A percentile compares a stretch with the other conserved stretches of the same genome.
Conservation (phyloP, 2,329 filamentous ascomycete genomes). For the Cladosporium sp. region DNA sequence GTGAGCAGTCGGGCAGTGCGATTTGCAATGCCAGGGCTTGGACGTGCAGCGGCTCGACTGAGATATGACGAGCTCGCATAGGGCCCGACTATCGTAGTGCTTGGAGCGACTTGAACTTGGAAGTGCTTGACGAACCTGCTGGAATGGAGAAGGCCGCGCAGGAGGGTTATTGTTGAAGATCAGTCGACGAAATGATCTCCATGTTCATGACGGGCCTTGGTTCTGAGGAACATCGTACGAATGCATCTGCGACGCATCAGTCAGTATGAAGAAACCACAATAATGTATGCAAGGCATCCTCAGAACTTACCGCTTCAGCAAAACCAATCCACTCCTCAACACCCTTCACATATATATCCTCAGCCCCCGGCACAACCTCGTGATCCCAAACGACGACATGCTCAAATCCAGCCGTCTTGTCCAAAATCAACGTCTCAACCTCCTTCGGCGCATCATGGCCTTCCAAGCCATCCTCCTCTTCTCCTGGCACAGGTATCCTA, state of each 20-base stretch:
- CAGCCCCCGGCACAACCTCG: conserved; percentile 59
- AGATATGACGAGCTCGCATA: too few relatives aligned
- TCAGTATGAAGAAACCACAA: conserved; percentile 1
- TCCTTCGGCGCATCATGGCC: conserved; percentile 1
- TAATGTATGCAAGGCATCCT: conserved; percentile 44
- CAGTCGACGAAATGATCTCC: background rate
- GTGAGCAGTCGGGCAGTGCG: too few relatives aligned
- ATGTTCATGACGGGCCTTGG: background rate
- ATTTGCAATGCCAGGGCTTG: too few relatives aligned
- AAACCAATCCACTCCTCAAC: conserved; percentile 78
- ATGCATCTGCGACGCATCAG: conserved; percentile 12
- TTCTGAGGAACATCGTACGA: conserved; percentile 8
- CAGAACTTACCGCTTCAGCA: conserved; percentile 58
- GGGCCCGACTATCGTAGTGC: too few relatives aligned
- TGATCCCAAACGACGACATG: conserved; percentile 81
- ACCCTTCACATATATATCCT: conserved; percentile 69
- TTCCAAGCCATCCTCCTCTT: background rate
- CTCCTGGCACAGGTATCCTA: background rate
- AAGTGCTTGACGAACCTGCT: too few relatives aligned
- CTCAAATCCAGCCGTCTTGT: conserved; percentile 66
- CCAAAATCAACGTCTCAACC: conserved; percentile 55
- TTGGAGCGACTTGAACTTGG: too few relatives aligned
- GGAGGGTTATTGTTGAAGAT: too few relatives aligned
- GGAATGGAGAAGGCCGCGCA: too few relatives aligned
- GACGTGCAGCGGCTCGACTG: too few relatives aligned